Evolutionary conservation across 257 asterid genomes (phyloP).

Genomic region (Cordia subcordata): DNA sequence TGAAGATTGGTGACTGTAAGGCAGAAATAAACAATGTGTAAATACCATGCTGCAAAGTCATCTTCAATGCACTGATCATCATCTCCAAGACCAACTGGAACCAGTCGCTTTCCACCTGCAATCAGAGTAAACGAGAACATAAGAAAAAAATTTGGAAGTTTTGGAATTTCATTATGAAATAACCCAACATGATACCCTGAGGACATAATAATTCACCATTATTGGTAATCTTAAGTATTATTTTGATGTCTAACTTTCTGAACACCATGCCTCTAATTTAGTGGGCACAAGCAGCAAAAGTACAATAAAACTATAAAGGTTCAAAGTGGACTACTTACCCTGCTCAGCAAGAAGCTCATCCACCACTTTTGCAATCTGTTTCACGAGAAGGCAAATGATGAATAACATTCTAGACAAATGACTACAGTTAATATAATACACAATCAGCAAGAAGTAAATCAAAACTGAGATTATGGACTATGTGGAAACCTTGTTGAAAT

Average conservation of each 20-base stretch:
- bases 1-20: neutral
- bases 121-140: constrained; percentile 6
- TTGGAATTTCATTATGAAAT: too few species aligned
- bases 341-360: constrained; percentile 63
- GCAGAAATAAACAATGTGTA: neutral
- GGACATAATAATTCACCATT: neutral
- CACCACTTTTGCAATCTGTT: constrained; percentile 86
- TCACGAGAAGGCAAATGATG: constrained; percentile 11
- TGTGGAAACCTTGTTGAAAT: constrained; percentile 82
- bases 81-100: constrained; percentile 94
- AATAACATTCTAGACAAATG: constrained; percentile 7
- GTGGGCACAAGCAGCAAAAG: neutral
- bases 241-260: too few species aligned
- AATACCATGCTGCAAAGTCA: constrained; percentile 89
- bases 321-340: constrained; percentile 41
- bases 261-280: neutral
- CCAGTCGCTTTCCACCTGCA: constrained; percentile 79
- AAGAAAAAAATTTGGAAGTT: constrained; percentile 1
- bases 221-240: neutral
- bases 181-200: neutral
- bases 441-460: neutral
- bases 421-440: neutral
- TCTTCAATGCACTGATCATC: constrained; percentile 99
- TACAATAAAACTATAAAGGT: neutral
- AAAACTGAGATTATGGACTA: neutral